A percentile compares a stretch with the other conserved stretches of the same genome.
phyloP scores from a whole-genome alignment of 2,329 filamentous ascomycete genomes.

The Shiraia sp. region DNA sequence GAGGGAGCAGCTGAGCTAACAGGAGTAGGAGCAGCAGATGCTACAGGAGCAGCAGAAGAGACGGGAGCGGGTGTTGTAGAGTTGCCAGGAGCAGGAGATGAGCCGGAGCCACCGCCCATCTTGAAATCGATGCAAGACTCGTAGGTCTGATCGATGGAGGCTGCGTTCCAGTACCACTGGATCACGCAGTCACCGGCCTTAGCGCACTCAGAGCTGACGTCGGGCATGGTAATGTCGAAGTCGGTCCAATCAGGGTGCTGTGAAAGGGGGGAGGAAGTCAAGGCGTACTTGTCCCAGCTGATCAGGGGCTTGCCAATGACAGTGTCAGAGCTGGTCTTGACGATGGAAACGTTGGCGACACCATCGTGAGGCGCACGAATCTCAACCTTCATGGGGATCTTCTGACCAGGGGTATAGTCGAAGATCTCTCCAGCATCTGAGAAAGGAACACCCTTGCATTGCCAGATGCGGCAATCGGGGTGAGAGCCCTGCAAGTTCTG shows the following conservation, averaged over 20 bases:
- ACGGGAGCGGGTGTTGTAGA: conserved; percentile 11
- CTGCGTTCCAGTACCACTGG: conserved; percentile 67
- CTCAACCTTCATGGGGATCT: conserved; percentile 51
- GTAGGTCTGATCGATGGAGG: conserved; percentile 62
- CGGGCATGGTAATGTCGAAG: conserved; percentile 61
- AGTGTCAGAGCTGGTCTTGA: conserved; percentile 57
- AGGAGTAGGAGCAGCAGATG: conserved; percentile 10
- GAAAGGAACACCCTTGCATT: conserved; percentile 64
- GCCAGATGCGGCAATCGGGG: conserved; percentile 58
- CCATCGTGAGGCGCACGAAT: conserved; percentile 60
- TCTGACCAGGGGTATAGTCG: conserved; percentile 56
- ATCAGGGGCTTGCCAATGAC: conserved; percentile 59
- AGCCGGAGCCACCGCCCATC: conserved; percentile 41
- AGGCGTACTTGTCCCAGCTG: conserved; percentile 60
- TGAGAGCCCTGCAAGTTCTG: conserved; percentile 52
- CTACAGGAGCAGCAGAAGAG: conserved; percentile 11
- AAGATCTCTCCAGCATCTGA: conserved; percentile 57
- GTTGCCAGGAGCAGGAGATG: conserved; percentile 9
- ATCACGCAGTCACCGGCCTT: conserved; percentile 58
- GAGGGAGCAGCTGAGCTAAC: conserved; percentile 11
- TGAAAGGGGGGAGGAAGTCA: conserved; percentile 49
- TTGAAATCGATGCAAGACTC: conserved; percentile 66
- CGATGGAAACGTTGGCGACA: conserved; percentile 61
- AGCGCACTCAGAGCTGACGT: conserved; percentile 52
- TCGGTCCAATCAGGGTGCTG: conserved; percentile 49